phyloP scores from a whole-genome alignment of 208 protist species.

The Leishmania braziliensis region DNA sequence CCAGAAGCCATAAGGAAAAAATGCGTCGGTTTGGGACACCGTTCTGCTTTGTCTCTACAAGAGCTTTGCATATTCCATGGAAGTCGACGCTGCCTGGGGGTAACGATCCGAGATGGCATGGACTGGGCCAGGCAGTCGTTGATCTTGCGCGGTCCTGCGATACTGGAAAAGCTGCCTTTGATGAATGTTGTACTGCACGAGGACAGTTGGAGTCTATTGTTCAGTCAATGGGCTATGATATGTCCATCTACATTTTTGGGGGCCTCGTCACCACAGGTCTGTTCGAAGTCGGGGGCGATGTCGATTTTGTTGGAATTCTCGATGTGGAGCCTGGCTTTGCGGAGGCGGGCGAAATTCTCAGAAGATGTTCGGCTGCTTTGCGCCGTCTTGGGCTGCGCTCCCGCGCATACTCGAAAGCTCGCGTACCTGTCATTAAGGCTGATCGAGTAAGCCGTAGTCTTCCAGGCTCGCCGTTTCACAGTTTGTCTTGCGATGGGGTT shows the following conservation, averaged over 20 bases:
- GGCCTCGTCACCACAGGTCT: conserved; percentile 78
- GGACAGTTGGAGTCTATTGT: conserved; percentile 81
- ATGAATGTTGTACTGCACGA: conserved; percentile 77
- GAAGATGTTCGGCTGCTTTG: conserved; percentile 63
- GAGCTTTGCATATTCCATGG: conserved; percentile 55
- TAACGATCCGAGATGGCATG: conserved; percentile 46
- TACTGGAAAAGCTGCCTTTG: conserved; percentile 80
- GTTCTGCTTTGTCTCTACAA: background rate
- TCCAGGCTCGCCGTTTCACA: conserved; percentile 78
- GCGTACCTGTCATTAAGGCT: conserved; percentile 85
- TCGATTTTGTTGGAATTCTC: conserved; percentile 87
- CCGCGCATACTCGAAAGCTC: conserved; percentile 68
- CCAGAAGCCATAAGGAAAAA: background rate
- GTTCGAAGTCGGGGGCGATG: conserved; percentile 85
- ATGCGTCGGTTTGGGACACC: conserved; percentile 27
- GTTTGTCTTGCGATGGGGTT: conserved; percentile 66
- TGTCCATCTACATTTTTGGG: conserved; percentile 89
- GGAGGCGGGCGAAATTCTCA: conserved; percentile 79
- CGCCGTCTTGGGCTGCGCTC: conserved; percentile 75
- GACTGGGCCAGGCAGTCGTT: conserved; percentile 63
- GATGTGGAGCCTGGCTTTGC: conserved; percentile 85
- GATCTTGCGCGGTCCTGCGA: conserved; percentile 66
- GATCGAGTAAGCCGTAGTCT: conserved; percentile 78
- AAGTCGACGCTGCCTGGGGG: conserved; percentile 44
- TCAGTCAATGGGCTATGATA: conserved; percentile 83